These are phyloP conservation scores for Fraxinus nigra DNA, from an alignment of 305 asterid species.

Conservation along the genomic window DNA sequence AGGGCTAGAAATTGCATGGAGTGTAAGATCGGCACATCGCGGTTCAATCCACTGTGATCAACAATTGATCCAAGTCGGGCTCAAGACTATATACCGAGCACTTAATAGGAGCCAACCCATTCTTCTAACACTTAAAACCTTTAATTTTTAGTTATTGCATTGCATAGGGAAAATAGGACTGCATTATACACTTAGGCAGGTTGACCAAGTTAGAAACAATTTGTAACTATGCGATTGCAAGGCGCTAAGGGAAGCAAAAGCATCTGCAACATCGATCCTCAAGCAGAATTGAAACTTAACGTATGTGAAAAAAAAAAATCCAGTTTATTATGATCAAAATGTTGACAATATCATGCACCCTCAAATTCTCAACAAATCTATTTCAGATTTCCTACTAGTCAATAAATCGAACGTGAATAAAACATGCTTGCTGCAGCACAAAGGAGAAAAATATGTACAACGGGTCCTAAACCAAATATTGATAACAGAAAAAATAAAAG, in stretches of 20 bases:
- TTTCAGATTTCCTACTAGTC: background rate
- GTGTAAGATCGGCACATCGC: background rate
- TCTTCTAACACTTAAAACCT: background rate
- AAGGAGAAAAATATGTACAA: conserved; percentile 2
- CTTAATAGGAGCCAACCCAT: background rate
- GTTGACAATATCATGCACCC: background rate
- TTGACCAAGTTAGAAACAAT: background rate
- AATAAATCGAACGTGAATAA: background rate
- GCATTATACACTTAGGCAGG: background rate
- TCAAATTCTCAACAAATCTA: background rate
- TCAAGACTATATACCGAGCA: background rate
- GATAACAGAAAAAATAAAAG: background rate
- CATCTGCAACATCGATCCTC: conserved; percentile 4
- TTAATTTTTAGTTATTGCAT: background rate
- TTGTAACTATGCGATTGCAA: background rate
- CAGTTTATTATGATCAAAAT: background rate
- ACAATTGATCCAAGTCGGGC: background rate
- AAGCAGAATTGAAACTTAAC: background rate
- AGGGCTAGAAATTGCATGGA: background rate
- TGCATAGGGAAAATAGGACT: background rate
- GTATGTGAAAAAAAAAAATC: background rate
- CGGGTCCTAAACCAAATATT: background rate
- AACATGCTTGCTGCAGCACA: background rate
- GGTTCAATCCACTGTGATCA: background rate
- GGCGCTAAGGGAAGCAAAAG: background rate